Conservation (phyloP, 2,329 filamentous ascomycete species). For the Sarocladium kiliense region DNA sequence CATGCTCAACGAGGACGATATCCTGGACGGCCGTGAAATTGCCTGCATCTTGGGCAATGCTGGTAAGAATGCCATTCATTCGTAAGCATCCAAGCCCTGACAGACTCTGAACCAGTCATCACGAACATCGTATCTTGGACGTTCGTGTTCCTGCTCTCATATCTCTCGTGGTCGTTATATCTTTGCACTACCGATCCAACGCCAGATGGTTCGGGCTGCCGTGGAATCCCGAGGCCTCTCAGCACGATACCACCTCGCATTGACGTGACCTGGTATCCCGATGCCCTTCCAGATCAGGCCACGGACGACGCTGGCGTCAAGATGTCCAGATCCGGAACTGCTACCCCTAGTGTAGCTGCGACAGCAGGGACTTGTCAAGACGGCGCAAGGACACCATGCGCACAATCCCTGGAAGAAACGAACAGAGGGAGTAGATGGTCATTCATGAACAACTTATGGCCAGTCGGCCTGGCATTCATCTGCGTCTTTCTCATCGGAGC, state of each 20-base stretch:
- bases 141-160: constrained; percentile 21
- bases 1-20: constrained; percentile 33
- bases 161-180: constrained; percentile 4
- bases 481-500: constrained; percentile 32
- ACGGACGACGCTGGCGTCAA: neutral
- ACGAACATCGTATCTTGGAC: constrained; percentile 32
- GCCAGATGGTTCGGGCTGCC: neutral
- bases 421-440: neutral
- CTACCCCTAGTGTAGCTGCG: neutral
- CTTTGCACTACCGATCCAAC: neutral
- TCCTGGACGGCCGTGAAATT: constrained; percentile 27
- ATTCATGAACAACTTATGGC: constrained; percentile 5
- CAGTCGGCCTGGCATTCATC: constrained; percentile 25
- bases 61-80: constrained; percentile 24
- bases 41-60: constrained; percentile 39
- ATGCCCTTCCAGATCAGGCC: constrained; percentile 15
- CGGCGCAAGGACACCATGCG: neutral
- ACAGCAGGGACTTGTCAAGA: neutral
- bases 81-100: constrained; percentile 12
- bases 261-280: constrained; percentile 17
- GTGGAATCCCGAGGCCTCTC: constrained; percentile 9
- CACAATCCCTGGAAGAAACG: neutral
- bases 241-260: constrained; percentile 9
- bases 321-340: neutral
- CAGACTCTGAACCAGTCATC: constrained; percentile 18